Evolutionary conservation across 495 filamentous ascomycete species (phyloP).

Genomic region (Neurospora sp.): DNA sequence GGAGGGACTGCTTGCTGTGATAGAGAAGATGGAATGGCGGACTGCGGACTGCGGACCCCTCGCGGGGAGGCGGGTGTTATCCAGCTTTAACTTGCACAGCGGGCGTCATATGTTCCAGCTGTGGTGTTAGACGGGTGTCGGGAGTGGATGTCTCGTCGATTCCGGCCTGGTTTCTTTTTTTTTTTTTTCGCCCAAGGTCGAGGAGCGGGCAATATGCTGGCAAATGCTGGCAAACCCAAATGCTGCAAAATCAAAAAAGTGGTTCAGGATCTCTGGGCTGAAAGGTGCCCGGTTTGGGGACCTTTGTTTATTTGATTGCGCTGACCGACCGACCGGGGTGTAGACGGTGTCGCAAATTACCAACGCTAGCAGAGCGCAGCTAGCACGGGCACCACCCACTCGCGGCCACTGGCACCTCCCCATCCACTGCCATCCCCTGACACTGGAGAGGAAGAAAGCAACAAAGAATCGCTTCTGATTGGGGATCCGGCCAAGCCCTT

Average conservation of each 20-base stretch:
- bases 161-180: background rate
- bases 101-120: constrained; percentile 20
- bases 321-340: constrained; percentile 6
- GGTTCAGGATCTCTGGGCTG: constrained; percentile 7
- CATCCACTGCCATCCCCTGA: constrained; percentile 16
- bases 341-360: constrained; percentile 25
- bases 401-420: background rate
- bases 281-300: constrained; percentile 4
- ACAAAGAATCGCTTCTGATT: background rate
- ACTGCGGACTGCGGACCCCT: background rate
- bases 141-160: background rate
- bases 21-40: background rate
- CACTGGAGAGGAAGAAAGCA: background rate
- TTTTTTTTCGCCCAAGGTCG: background rate
- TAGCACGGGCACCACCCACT: background rate
- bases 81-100: constrained; percentile 10
- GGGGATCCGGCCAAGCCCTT: background rate
- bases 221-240: background rate
- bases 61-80: background rate
- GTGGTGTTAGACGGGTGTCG: background rate
- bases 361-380: constrained; percentile 12
- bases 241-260: background rate
- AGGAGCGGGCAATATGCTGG: background rate
- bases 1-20: background rate
- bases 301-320: constrained; percentile 31